Base-by-base conservation (phyloP, 2,329 filamentous ascomycete species). In the Phoma sp. region DNA sequence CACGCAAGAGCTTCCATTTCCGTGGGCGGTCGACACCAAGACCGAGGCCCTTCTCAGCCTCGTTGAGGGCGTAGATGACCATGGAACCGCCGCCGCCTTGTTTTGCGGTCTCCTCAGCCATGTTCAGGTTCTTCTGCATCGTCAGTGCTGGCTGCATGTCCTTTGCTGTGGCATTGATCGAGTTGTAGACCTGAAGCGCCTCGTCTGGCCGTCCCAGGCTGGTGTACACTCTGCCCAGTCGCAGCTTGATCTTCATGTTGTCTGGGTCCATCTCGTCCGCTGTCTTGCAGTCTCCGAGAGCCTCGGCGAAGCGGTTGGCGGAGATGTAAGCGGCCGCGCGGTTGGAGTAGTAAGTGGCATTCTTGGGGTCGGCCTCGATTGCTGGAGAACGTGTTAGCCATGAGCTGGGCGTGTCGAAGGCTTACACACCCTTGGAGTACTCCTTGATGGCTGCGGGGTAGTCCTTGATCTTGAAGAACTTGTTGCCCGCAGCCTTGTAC, bases 401-500 rank as follows among this genome's bases (percentile, higher is more conserved):
- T 15, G 19, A 15, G 5, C 32, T 24, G 4, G 4, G 15, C 10
- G 19, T 6, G 22, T 5, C 4, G 12, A 15, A 35, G n/a, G 15
- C 53, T 38, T 46, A 73, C 82, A 56, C 82, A 96, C 94, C 94
- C 85, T 96, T 96, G 65, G 90, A 91, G 76, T 98, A 99, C 76
- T 97, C 92, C 65, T 90, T 85, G 74, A 98, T 93, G 22, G 95
- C 94, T 72, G 90, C 89, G 57, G 83, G 80, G 76, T 94, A 99
- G 71, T 97, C 91, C 74, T 89, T 91, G 61, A 93, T 91, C 81
- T 97, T 98, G 85, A 97, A 99, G 72, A 91, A 94, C 71, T 95
- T 95, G 80, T 99, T 99, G 55, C 95, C 95, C 2, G 91, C 86
- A 67, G 90, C 86, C 82, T 99, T 99, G 84, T 89, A 96, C 12